Base-by-base conservation (phyloP, 2,329 filamentous ascomycete genomes). In the Arthroderma sp. region DNA sequence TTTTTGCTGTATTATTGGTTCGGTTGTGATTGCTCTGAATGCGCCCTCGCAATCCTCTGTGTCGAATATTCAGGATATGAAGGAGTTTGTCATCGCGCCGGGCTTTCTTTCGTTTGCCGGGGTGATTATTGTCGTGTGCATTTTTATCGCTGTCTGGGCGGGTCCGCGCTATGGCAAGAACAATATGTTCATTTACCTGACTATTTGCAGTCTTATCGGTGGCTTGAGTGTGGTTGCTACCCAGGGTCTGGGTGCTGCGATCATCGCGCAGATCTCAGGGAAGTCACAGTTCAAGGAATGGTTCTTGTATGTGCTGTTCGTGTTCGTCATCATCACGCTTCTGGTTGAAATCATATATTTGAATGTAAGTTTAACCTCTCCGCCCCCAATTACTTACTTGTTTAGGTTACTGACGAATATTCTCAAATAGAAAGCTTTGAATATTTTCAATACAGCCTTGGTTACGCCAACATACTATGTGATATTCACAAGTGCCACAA, bases 401-500 rank as follows among this genome's bases (percentile, higher is more conserved):
- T 31, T 8, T 29, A 22, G 38, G 33, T 3, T 28, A 32, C 5
- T 31, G 37, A 36, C 51, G 31, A 29, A 47, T 48, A 36, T 28
- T 43, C 51, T 48, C 64, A 37, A 36, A 47, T 66, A 96, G 88
- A 98, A 98, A 95, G 91, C 91, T 4, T 74, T 96, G 46, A 96
- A 98, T 59, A 66, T 98, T 41, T 96, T 89, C 72, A 96, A 98
- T 58, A 91, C 91, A 33, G 89, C 91, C 5, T 75, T 98, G 52
- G 91, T 98, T 48, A 98, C 91, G 0, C 91, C 91, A 0, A 98
- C 91, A 2, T 98, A 98, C 68, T 98, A 98, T 63, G 91, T 98
- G 53, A 89, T 93, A 69, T 98, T 98, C 62, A 98, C 91, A 34
- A 94, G 82, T 54, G 83, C 87, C 4, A 96, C 91, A 15, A 95